phyloP scores from a whole-genome alignment of 2,329 filamentous ascomycete genomes.

The Madurella fahalii region DNA sequence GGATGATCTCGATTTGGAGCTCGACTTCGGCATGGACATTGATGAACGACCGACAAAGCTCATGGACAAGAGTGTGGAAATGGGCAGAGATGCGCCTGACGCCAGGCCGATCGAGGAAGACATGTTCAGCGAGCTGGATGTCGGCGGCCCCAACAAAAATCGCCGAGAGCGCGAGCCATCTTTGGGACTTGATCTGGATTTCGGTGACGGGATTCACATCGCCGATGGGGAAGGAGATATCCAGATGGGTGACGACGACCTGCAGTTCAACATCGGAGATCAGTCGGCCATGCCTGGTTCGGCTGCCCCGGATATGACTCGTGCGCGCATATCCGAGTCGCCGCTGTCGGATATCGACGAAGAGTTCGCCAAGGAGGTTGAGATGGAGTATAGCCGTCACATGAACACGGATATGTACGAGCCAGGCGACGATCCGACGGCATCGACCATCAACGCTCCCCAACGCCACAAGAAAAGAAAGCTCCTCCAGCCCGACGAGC shows the following conservation, averaged over 20 bases:
- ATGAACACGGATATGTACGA: conserved; percentile 58
- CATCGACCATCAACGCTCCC: conserved; percentile 58
- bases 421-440: conserved; percentile 51
- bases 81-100: conserved; percentile 78
- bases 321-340: conserved; percentile 63
- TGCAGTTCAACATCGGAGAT: conserved; percentile 60
- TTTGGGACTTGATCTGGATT: conserved; percentile 43
- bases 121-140: conserved; percentile 61
- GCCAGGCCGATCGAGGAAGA: conserved; percentile 65
- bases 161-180: conserved; percentile 53
- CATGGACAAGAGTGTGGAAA: conserved; percentile 68
- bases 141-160: conserved; percentile 53
- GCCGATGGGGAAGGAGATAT: conserved; percentile 62
- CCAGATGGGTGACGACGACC: conserved; percentile 57
- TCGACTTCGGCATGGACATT: conserved; percentile 71
- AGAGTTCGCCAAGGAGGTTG: conserved; percentile 55
- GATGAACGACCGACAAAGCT: conserved; percentile 54
- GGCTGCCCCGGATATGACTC: conserved; percentile 45
- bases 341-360: conserved; percentile 68
- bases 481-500: conserved; percentile 73
- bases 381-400: conserved; percentile 51
- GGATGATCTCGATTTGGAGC: conserved; percentile 66
- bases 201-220: conserved; percentile 53
- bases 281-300: conserved; percentile 49
- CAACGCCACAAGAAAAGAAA: conserved; percentile 74